phyloP scores from a whole-genome alignment of 768 basidiomycete genomes.

The Pulveroboletus ravenelii region DNA sequence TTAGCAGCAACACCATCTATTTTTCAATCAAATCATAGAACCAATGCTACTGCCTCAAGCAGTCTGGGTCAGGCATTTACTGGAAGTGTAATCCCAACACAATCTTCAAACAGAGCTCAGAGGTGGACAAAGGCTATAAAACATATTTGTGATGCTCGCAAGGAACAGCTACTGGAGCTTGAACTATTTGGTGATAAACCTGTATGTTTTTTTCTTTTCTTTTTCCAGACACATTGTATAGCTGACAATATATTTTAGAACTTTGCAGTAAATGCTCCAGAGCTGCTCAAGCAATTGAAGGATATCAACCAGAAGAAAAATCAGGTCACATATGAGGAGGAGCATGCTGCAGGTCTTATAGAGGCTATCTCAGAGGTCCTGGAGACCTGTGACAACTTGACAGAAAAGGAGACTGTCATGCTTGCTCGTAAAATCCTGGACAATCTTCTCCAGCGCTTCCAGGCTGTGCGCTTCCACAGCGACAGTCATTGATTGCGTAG shows the following conservation, averaged over 20 bases:
- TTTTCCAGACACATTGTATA: background rate
- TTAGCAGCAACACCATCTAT: background rate
- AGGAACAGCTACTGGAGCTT: background rate
- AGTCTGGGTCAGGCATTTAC: background rate
- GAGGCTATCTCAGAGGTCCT: constrained; percentile 2
- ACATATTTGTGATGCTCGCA: background rate
- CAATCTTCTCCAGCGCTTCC: constrained; percentile 25
- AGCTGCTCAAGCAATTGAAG: constrained; percentile 17
- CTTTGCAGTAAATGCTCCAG: background rate
- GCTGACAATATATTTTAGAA: constrained; percentile 8
- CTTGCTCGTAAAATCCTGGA: constrained; percentile 15
- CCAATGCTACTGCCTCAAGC: background rate
- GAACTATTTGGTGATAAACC: constrained; percentile 19
- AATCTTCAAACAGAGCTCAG: constrained; percentile 5
- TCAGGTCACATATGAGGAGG: constrained; percentile 16
- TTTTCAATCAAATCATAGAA: background rate
- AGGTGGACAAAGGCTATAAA: constrained; percentile 13
- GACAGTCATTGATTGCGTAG: background rate
- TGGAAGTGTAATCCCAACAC: background rate
- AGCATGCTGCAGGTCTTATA: constrained; percentile 6
- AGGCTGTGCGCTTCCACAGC: background rate
- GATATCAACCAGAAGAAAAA: constrained; percentile 23
- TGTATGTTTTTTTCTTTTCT: constrained; percentile 8
- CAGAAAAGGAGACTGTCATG: constrained; percentile 5
- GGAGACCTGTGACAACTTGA: background rate